These are phyloP conservation scores for Brassica juncea DNA, from an alignment of 345 rosid species.

Conservation along the genomic window DNA sequence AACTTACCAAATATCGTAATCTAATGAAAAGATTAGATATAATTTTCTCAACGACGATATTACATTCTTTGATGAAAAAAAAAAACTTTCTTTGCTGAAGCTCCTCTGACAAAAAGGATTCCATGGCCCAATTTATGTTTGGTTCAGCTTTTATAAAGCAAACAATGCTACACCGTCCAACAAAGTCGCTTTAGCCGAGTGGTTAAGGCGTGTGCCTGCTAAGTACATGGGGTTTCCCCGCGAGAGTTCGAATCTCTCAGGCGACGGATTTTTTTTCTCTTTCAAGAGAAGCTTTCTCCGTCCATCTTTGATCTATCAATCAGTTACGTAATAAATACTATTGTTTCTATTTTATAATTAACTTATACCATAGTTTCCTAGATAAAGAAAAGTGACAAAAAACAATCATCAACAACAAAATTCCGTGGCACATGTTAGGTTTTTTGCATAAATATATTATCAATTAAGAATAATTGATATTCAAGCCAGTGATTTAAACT, in stretches of 20 bases:
- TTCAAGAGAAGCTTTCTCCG: not conserved
- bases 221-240: conserved; percentile 67
- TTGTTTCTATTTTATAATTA: not conserved
- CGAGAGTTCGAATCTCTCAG: conserved; percentile 77
- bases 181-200: conserved; percentile 52
- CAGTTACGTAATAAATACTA: not conserved
- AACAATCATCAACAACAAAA: not conserved
- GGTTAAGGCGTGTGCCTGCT: conserved; percentile 71
- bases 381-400: not conserved
- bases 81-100: not conserved
- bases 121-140: not conserved
- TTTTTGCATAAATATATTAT: not conserved
- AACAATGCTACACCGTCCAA: fast-evolving
- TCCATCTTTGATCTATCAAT: not conserved
- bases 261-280: conserved; percentile 39
- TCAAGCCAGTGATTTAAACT: not conserved
- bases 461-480: not conserved
- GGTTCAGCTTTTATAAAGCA: fast-evolving
- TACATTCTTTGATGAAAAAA: not conserved
- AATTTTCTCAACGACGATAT: not conserved
- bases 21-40: not conserved
- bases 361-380: not conserved
- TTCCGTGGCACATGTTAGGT: not conserved
- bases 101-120: not conserved
- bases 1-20: not conserved